Evolutionary conservation across 805 yeast species (phyloP).

Genomic region (Lachancea dasiensis): DNA sequence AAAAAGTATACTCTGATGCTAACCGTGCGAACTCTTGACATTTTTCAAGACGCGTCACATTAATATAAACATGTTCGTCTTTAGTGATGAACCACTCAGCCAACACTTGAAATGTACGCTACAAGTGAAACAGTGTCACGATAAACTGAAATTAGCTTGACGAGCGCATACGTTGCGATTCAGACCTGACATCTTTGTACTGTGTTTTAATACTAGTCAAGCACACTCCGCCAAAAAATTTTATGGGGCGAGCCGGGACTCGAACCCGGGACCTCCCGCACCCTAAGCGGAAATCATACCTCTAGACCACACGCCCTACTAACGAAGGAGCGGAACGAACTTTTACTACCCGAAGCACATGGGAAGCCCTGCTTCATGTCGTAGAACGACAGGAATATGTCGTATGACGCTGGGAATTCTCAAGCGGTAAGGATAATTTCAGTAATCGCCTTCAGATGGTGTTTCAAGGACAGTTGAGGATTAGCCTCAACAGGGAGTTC

Average conservation of each 20-base stretch:
- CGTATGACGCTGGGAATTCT: too few species aligned
- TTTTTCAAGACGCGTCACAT: too few species aligned
- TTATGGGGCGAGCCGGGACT: constrained; percentile 19
- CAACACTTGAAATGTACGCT: too few species aligned
- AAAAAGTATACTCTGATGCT: too few species aligned
- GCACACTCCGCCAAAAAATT: background rate
- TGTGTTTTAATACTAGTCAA: background rate
- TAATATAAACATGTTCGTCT: too few species aligned
- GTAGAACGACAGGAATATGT: background rate
- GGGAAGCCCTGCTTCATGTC: background rate
- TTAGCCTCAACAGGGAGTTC: too few species aligned
- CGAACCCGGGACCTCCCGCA: constrained; percentile 25
- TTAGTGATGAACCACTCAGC: too few species aligned
- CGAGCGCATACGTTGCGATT: background rate
- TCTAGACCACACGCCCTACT: constrained; percentile 15
- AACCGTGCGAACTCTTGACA: too few species aligned
- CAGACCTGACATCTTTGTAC: background rate
- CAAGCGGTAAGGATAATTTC: too few species aligned
- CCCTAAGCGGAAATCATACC: constrained; percentile 22
- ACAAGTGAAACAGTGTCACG: too few species aligned
- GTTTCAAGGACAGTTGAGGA: too few species aligned
- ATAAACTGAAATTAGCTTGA: background rate
- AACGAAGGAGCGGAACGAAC: background rate
- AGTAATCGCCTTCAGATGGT: too few species aligned
- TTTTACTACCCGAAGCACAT: background rate